Conservation (phyloP, 108 stramenopile species). For the Aurantiochytrium sp. region DNA sequence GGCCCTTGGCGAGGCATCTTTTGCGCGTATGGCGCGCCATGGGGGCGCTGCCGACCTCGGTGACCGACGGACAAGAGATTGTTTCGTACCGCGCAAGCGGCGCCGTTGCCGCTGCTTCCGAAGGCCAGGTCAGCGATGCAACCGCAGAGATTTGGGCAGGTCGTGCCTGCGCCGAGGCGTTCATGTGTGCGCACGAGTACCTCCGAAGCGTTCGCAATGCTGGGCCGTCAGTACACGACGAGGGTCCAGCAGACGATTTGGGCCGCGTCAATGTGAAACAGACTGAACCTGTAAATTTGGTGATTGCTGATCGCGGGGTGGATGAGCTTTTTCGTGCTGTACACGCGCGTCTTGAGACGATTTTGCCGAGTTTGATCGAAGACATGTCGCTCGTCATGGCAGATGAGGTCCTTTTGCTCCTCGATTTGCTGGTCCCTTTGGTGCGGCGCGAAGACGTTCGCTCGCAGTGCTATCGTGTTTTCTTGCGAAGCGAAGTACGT, state of each 20-base stretch:
- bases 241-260: neutral
- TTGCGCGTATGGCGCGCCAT: neutral
- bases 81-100: neutral
- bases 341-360: neutral
- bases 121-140: neutral
- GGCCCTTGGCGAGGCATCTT: neutral
- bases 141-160: neutral
- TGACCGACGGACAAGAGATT: neutral
- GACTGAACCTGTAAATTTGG: neutral
- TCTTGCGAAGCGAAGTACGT: neutral
- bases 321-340: neutral
- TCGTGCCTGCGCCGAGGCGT: neutral
- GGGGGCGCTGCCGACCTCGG: neutral
- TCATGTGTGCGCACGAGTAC: neutral
- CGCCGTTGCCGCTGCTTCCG: neutral
- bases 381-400: neutral
- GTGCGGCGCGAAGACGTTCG: neutral
- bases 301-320: neutral
- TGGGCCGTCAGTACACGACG: neutral
- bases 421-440: neutral
- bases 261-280: neutral
- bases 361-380: neutral
- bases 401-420: neutral
- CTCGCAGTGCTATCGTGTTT: neutral
- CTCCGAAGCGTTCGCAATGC: neutral